These are phyloP conservation scores for Davidsoniella australis DNA, from an alignment of 2,329 filamentous ascomycete species.

Conservation along the genomic window DNA sequence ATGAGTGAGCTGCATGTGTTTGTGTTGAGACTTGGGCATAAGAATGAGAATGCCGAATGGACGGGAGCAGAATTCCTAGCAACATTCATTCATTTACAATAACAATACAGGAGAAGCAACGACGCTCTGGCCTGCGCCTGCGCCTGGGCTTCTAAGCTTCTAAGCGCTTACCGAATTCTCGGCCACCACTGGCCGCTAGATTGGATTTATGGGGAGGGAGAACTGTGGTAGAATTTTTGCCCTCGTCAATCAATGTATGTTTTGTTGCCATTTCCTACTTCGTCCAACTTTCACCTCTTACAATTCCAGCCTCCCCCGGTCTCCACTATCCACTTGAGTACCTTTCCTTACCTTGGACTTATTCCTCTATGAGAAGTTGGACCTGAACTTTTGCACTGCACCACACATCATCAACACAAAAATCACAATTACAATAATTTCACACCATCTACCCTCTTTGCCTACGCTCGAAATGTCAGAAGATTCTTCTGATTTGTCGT, in stretches of 20 bases:
- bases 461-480: constrained; percentile 22
- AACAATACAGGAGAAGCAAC: neutral
- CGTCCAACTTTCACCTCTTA: constrained; percentile 9
- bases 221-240: constrained; percentile 10
- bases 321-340: constrained; percentile 9
- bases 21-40: no score
- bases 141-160: neutral
- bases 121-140: neutral
- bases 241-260: neutral
- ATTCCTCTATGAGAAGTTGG: neutral
- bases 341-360: neutral
- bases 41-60: no score
- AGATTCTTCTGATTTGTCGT: constrained; percentile 47
- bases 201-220: constrained; percentile 2
- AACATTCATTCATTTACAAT: no score
- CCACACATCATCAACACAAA: constrained; percentile 1
- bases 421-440: neutral
- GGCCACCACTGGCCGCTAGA: neutral
- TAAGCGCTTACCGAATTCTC: neutral
- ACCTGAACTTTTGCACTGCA: neutral
- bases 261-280: constrained; percentile 8
- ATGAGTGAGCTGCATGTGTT: no score
- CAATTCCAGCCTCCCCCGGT: constrained; percentile 9
- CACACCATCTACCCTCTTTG: neutral
- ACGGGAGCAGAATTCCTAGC: no score